phyloP scores from a whole-genome alignment of 2,329 filamentous ascomycete genomes.

The Chaetoscypha palmicola region DNA sequence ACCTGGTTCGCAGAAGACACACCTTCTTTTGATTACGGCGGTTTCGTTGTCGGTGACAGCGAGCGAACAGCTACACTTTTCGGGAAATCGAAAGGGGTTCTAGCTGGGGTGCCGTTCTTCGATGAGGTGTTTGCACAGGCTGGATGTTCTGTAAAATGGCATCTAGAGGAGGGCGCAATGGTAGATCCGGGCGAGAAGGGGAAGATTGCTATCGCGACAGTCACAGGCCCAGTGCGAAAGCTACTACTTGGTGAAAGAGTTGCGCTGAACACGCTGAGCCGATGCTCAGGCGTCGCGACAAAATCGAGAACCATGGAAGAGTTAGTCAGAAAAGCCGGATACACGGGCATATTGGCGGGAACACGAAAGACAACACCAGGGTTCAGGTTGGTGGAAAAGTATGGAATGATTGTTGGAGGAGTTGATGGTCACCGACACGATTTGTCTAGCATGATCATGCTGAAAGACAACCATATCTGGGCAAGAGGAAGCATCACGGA shows the following conservation, averaged over 20 bases:
- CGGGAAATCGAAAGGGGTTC: constrained; percentile 66
- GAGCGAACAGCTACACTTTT: constrained; percentile 58
- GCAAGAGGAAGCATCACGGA: constrained; percentile 78
- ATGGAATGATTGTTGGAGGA: constrained; percentile 91
- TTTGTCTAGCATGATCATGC: constrained; percentile 91
- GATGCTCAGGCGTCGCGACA: constrained; percentile 87
- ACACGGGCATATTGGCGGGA: constrained; percentile 78
- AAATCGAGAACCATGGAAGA: constrained; percentile 50
- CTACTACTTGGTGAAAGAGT: constrained; percentile 83
- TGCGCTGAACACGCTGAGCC: constrained; percentile 80
- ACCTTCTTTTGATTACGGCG: constrained; percentile 92
- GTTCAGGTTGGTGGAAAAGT: constrained; percentile 94
- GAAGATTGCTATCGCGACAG: constrained; percentile 66
- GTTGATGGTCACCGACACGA: constrained; percentile 90
- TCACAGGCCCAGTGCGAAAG: constrained; percentile 73
- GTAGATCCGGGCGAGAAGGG: constrained; percentile 49
- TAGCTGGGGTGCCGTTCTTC: constrained; percentile 93
- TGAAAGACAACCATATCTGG: constrained; percentile 99
- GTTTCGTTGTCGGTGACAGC: constrained; percentile 82
- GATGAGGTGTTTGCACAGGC: constrained; percentile 86
- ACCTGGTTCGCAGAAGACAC: constrained; percentile 94
- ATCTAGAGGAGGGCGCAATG: constrained; percentile 64
- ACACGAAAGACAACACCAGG: constrained; percentile 96
- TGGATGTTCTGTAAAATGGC: constrained; percentile 89
- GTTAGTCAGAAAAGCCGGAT: constrained; percentile 59